Base-by-base conservation (phyloP, 106 monocot genomes). In the Dendrobium nobile region DNA sequence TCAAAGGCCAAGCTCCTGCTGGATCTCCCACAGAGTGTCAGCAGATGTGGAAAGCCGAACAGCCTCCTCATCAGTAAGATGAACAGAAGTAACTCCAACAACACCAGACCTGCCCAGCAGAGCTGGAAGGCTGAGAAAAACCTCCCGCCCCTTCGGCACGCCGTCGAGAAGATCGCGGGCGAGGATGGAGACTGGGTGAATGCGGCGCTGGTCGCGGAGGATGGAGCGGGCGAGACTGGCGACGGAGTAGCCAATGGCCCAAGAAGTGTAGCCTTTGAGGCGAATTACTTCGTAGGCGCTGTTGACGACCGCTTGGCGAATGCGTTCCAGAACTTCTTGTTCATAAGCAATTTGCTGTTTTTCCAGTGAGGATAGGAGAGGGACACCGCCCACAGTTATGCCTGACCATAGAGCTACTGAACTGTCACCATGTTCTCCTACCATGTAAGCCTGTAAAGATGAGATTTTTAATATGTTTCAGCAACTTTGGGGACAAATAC, bases 391-490 rank as follows among this genome's bases (percentile, higher is more conserved):
- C 0, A 96, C 82, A 77, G 88, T 93, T 41, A 96, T 93, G 85
- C 91, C 91, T 47, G 96, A 93, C 96, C 96, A 96, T 48, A 96
- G 86, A 13, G 96, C 96, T 59, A 96, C 96, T 15, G 96, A 96
- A 84, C 90, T 96, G 88, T 96, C 96, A 4, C 96, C 96, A 72
- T 96, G 96, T 84, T 96, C 96, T 0, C 93, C 96, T 7, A 96
- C 91, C 93, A 96, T 96, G 81, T 96, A 93, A 41, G 96, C 96
- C 89, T 88, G 81, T 2, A 44, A 44, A 19, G 1, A 70, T 70
- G 51, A 51, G 16, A 13, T 51, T 13, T 10, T 37, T 37, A 31
- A 31, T 31, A 31, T 31, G 31, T 31, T 31, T 31, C 31, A 31
- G 31, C 31, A 31, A 31, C 31, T 31, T 31, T 31, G 31, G 1